Percentiles rank a stretch among this genome's conserved stretches.
Evolutionary conservation across 805 yeast species (phyloP).

Genomic region (Pichia insulana): DNA sequence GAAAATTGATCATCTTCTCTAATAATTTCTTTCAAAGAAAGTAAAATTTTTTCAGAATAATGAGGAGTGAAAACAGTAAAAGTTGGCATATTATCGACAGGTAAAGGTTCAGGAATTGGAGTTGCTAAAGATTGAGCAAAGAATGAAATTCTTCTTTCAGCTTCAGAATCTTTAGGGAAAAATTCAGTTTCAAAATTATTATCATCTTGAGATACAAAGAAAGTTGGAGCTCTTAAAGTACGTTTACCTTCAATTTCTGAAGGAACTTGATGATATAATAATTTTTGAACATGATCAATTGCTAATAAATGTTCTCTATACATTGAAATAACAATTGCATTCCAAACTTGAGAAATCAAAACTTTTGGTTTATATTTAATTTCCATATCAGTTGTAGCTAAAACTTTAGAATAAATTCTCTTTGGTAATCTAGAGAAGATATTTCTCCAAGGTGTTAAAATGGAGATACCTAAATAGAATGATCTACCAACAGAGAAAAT

Average conservation of each 20-base stretch:
- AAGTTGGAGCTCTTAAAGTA: slow-evolving; percentile 97
- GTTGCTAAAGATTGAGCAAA: slow-evolving; percentile 98
- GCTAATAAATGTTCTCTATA: slow-evolving; percentile 98
- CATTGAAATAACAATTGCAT: slow-evolving; percentile 97
- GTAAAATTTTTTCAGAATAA: slow-evolving; percentile 86
- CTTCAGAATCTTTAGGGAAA: slow-evolving; percentile 95
- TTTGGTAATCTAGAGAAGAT: slow-evolving; percentile 96
- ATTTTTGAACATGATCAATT: slow-evolving; percentile 95
- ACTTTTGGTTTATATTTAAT: slow-evolving; percentile 98
- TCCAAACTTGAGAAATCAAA: slow-evolving; percentile 97
- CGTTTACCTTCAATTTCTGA: slow-evolving; percentile 97
- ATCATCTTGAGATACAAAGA: slow-evolving; percentile 97
- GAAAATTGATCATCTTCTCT: slow-evolving; percentile 96
- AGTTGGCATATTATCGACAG: slow-evolving; percentile 99
- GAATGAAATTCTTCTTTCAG: slow-evolving; percentile 98
- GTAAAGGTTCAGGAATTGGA: slow-evolving; percentile 97
- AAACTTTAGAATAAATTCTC: slow-evolving; percentile 95
- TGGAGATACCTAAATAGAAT: slow-evolving; percentile 97
- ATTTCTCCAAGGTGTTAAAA: slow-evolving; percentile 99
- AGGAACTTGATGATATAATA: slow-evolving; percentile 97
- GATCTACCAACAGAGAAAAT: slow-evolving; percentile 96
- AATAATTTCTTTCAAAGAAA: slow-evolving; percentile 91
- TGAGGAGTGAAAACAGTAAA: slow-evolving; percentile 96
- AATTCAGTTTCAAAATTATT: slow-evolving; percentile 90
- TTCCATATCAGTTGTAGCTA: slow-evolving; percentile 99